phyloP scores from a whole-genome alignment of 768 basidiomycete species.

The Rhodotorula toruloides region DNA sequence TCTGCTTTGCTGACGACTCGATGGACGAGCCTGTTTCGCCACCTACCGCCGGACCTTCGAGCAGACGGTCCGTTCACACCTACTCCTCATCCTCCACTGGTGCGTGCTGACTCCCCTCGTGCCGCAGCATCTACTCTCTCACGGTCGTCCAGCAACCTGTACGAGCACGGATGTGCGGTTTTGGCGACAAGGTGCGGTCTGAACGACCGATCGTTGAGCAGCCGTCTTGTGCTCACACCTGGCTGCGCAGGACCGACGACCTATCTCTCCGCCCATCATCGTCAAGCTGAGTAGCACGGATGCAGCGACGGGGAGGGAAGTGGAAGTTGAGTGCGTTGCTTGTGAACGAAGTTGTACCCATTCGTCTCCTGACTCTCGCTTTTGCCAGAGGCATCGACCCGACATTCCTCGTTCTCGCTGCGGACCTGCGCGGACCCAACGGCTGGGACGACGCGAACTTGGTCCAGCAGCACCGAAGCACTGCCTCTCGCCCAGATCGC shows the following conservation, averaged over 20 bases:
- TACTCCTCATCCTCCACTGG: no score
- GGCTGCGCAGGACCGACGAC: slow-evolving; percentile 71
- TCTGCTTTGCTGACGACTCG: no score
- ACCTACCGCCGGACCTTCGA: no score
- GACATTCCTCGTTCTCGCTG: slow-evolving; percentile 77
- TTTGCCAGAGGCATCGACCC: slow-evolving; percentile 2
- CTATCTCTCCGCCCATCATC: slow-evolving; percentile 69
- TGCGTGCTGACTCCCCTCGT: neutral
- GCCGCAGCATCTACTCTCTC: slow-evolving; percentile 56
- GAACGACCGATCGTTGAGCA: neutral
- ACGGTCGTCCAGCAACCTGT: slow-evolving; percentile 82
- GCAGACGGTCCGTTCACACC: neutral
- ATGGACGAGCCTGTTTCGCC: no score
- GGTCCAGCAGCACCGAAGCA: slow-evolving; percentile 63
- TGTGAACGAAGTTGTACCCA: neutral
- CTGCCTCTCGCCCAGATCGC: no score
- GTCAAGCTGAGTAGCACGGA: slow-evolving; percentile 69
- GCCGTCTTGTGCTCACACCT: slow-evolving; percentile 12
- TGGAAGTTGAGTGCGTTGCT: slow-evolving; percentile 67
- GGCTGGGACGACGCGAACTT: slow-evolving; percentile 79
- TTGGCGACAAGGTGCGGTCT: slow-evolving; percentile 77
- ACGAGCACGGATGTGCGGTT: slow-evolving; percentile 90
- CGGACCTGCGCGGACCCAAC: slow-evolving; percentile 86
- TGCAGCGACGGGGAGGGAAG: slow-evolving; percentile 60
- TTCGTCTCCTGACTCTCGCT: neutral